Evolutionary conservation across 2,329 filamentous ascomycete species (phyloP).

Genomic region (Verticillium dahliae): DNA sequence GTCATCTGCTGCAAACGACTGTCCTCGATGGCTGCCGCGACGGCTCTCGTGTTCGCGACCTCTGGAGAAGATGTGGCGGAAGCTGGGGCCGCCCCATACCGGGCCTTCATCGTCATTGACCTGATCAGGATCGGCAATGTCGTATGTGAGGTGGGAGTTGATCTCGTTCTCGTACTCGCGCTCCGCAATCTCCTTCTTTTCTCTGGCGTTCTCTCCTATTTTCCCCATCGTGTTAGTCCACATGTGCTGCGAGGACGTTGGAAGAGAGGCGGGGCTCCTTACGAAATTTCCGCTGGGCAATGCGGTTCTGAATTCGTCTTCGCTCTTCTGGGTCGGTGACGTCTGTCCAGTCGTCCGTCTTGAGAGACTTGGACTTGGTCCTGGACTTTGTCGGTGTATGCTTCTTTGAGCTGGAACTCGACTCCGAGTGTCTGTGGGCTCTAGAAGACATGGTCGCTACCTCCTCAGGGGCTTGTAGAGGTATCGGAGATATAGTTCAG

Average conservation of each 20-base stretch:
- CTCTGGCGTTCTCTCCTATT: slow-evolving; percentile 62
- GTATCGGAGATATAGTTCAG: too few species aligned
- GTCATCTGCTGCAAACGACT: slow-evolving; percentile 25
- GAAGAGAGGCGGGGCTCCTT: slow-evolving; percentile 21
- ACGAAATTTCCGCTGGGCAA: slow-evolving; percentile 73
- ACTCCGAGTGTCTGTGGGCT: slow-evolving; percentile 14
- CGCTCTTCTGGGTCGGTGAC: slow-evolving; percentile 65
- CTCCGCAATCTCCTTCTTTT: slow-evolving; percentile 59
- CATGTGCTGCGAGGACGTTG: not conserved
- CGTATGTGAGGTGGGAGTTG: slow-evolving; percentile 58
- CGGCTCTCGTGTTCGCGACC: slow-evolving; percentile 43
- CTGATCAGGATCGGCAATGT: slow-evolving; percentile 47
- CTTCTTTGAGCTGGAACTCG: slow-evolving; percentile 19
- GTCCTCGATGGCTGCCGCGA: slow-evolving; percentile 30
- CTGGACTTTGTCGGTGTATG: slow-evolving; percentile 26
- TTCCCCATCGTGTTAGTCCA: not conserved
- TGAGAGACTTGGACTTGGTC: slow-evolving; percentile 32
- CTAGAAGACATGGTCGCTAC: slow-evolving; percentile 22
- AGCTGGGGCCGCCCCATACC: slow-evolving; percentile 65
- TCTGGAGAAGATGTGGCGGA: slow-evolving; percentile 45
- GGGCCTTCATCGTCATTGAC: slow-evolving; percentile 54
- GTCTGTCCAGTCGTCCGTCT: slow-evolving; percentile 60
- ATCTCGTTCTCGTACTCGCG: slow-evolving; percentile 57
- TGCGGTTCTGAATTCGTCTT: slow-evolving; percentile 68
- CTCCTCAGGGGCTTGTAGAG: slow-evolving; percentile 7